Base-by-base conservation (phyloP, 441 rosid genomes). In the Mallotus japonicus region DNA sequence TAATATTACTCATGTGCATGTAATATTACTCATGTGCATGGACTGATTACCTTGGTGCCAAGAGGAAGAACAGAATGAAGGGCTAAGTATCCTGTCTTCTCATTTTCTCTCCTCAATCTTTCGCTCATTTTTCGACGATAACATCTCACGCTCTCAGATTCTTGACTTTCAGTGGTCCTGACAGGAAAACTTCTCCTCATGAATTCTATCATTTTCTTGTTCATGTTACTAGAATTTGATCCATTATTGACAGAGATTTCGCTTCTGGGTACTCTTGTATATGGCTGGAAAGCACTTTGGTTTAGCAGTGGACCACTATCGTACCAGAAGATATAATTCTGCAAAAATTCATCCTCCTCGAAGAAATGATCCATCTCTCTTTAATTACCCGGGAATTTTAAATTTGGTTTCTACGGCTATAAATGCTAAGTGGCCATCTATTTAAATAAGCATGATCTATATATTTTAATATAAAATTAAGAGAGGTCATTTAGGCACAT, bases 91-190 rank as follows among this genome's bases (percentile, higher is more conserved):
- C 80, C 81, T 28, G 79, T 77, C 81, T 77, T 87, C 80, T 89
- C 92, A 77, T 69, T 85, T 73, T 80, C 85, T 78, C 96, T 80
- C 69, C 96, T 82, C 53, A 77, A 44, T 80, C 96, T 78, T 73
- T 91, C 96, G 65, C 78, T 83, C 75, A 89, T 46, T 87, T 75
- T 83, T 72, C 86, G 92, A 12, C 67, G 76, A 69, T 77, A 63
- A 51, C 80, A 54, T 56, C 86, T 78, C 1, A 71, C 73, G 28
- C 79, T 78, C 49, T 70, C 85, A 28, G 83, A 73, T 56, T 73
- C 85, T 22, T 40, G 68, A 34, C 66, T 67, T 40, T 46, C 73
- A 68, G 37, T 63, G 70, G 46, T 42, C 10, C 14, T 71, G 34
- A 51, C 60, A 2, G 77, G 62, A 79, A 79, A 76, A 53, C 49